A percentile compares a stretch with the other conserved stretches of the same genome.
Evolutionary conservation across 1,284 basidiomycete genomes (phyloP).

Genomic region (Clitocybe nebularis): DNA sequence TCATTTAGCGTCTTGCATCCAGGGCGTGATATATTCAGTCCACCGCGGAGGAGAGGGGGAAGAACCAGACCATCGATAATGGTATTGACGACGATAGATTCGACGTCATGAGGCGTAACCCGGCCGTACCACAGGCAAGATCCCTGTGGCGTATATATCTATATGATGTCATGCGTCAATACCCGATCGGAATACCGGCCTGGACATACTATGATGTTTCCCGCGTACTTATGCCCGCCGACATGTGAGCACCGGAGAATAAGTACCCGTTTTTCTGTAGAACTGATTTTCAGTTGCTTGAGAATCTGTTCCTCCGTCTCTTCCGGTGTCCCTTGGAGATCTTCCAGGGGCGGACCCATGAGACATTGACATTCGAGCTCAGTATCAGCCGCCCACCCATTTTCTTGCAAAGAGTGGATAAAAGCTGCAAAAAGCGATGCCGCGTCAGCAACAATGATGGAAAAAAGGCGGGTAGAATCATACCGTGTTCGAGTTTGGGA

Average conservation of each 20-base stretch:
- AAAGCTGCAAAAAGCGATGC: slow-evolving; percentile 43
- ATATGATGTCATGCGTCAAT: slow-evolving; percentile 2
- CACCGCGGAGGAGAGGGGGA: slow-evolving; percentile 79
- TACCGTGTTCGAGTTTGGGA: slow-evolving; percentile 74
- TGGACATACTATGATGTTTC: slow-evolving; percentile 86
- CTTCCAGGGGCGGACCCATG: slow-evolving; percentile 53
- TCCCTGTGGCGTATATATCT: slow-evolving; percentile 87
- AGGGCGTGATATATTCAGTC: slow-evolving; percentile 68
- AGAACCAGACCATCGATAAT: slow-evolving; percentile 81
- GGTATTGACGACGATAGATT: slow-evolving; percentile 83
- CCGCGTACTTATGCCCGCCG: slow-evolving; percentile 89
- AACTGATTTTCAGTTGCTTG: slow-evolving; percentile 47
- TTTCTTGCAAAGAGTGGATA: slow-evolving; percentile 51
- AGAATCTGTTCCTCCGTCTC: slow-evolving; percentile 38
- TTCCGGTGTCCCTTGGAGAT: slow-evolving; percentile 38
- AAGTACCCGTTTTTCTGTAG: slow-evolving; percentile 56
- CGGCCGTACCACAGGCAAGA: slow-evolving; percentile 91
- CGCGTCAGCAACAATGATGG: slow-evolving; percentile 7
- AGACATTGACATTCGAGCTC: slow-evolving; percentile 65
- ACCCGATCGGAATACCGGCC: background rate
- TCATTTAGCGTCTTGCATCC: slow-evolving; percentile 65
- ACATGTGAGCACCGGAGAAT: slow-evolving; percentile 86
- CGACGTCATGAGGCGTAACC: slow-evolving; percentile 84
- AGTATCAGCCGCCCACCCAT: slow-evolving; percentile 75
- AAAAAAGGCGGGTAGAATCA: slow-evolving; percentile 15